Evolutionary conservation across 257 asterid species (phyloP).

Genomic region (Parsonsia alboflavescens): DNA sequence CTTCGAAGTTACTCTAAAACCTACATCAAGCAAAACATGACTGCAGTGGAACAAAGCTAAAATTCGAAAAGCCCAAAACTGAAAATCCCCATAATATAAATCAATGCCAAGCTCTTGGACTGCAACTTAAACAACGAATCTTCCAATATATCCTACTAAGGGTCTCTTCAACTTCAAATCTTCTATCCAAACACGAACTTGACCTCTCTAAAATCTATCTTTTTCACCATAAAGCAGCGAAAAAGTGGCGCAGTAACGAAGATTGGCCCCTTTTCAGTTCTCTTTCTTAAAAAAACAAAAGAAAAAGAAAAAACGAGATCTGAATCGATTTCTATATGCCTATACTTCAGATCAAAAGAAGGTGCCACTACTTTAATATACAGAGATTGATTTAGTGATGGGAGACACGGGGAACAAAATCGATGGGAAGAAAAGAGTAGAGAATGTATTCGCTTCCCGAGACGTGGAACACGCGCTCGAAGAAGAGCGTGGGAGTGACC

Average conservation of each 20-base stretch:
- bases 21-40: background rate
- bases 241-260: background rate
- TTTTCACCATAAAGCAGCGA: background rate
- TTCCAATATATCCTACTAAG: background rate
- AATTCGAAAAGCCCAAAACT: background rate
- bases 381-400: background rate
- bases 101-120: background rate
- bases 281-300: background rate
- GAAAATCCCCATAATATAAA: constrained; percentile 7
- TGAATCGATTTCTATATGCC: constrained; percentile 1
- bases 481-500: background rate
- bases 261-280: background rate
- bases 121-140: background rate
- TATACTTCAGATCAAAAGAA: background rate
- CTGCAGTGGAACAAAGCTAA: background rate
- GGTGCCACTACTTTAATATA: background rate
- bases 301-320: background rate
- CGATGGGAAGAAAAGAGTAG: background rate
- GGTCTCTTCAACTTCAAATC: background rate
- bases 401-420: background rate
- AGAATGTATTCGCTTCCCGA: background rate
- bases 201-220: background rate
- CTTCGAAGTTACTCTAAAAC: background rate
- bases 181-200: background rate
- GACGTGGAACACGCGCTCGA: background rate